Base-by-base conservation (phyloP, 2,329 filamentous ascomycete species). In the Ambrosiella beaveri region DNA sequence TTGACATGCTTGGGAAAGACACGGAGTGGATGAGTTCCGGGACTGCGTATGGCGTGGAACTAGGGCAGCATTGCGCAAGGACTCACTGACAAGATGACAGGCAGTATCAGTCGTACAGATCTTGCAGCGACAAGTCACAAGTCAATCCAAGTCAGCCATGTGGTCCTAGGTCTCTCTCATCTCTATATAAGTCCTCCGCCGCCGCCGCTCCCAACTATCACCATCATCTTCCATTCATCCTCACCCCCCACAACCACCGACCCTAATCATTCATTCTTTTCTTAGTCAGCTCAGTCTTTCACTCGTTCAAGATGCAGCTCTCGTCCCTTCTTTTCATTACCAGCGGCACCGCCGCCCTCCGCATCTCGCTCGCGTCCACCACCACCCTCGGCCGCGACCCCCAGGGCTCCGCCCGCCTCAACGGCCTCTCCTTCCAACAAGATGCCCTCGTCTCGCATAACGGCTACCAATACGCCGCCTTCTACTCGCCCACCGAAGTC, bases 371-470 rank as follows among this genome's bases (percentile, higher is more conserved):
- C 13, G 45, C 35, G 36, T 13, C 36, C 15, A 54, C 53, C 27
- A 27, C 54, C 9, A 59, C 55, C 5, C 52, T 64, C 35, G 62
- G 60, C 5, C 62, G 57, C 5, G 61, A 63, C 41, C 62, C 62
- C 1, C 44, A 62, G 19, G 61, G 62, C 0, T 54, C 60, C 12
- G 57, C 62, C 17, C 57, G 62, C 6, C 57, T 64, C 5, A 64
- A 64, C 15, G 62, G 61, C 37, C 41, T 64, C n/a, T 63, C 62
- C 58, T 64, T 62, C 37, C 63, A 64, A 50, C 61, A 64, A 49
- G 63, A 64, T 45, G 61, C 51, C 13, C 58, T 63, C 15, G 57
- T 61, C 38, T 62, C 61, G 9, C 62, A 61, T 40, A 62, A 62
- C 49, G 57, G 61, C 41, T 61, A 61, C 56, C 62, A 64, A 53